Evolutionary conservation across 1,284 basidiomycete species (phyloP).

Genomic region (Ustilago crameri): DNA sequence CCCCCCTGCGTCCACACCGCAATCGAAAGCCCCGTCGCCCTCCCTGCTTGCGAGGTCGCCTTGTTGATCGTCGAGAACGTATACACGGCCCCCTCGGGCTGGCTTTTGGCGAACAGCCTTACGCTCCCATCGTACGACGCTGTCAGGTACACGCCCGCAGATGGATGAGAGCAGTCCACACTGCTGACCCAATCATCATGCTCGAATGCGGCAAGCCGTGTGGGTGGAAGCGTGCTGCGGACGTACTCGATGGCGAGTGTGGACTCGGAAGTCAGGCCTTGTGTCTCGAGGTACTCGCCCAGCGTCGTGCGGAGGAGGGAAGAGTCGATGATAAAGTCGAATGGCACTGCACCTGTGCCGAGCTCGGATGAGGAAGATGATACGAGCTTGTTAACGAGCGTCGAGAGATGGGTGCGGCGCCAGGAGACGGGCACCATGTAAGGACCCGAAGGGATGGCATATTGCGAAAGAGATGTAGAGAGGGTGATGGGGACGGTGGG

Average conservation of each 20-base stretch:
- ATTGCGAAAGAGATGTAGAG: conserved; percentile 69
- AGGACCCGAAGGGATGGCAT: conserved; percentile 86
- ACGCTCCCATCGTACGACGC: conserved; percentile 67
- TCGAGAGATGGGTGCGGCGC: conserved; percentile 95
- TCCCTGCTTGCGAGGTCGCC: conserved; percentile 27
- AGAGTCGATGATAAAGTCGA: conserved; percentile 85
- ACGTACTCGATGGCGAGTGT: conserved; percentile 94
- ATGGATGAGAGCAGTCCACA: conserved; percentile 71
- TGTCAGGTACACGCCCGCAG: conserved; percentile 59
- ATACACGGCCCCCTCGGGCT: conserved; percentile 40
- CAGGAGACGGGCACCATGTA: conserved; percentile 93
- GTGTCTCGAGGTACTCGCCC: conserved; percentile 80
- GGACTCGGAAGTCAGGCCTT: conserved; percentile 79
- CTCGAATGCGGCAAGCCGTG: conserved; percentile 80
- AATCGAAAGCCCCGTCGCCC: conserved; percentile 75
- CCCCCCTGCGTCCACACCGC: conserved; percentile 73
- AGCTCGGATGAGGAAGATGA: conserved; percentile 48
- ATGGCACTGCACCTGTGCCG: conserved; percentile 76
- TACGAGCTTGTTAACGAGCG: conserved; percentile 94
- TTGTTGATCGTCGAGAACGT: conserved; percentile 55
- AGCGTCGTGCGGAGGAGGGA: conserved; percentile 82
- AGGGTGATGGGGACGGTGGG: conserved; percentile 54
- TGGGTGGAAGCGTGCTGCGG: conserved; percentile 88
- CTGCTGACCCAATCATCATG: conserved; percentile 95
- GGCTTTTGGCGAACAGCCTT: conserved; percentile 52